phyloP scores from a whole-genome alignment of 768 basidiomycete genomes.

The Dioszegia hungarica region DNA sequence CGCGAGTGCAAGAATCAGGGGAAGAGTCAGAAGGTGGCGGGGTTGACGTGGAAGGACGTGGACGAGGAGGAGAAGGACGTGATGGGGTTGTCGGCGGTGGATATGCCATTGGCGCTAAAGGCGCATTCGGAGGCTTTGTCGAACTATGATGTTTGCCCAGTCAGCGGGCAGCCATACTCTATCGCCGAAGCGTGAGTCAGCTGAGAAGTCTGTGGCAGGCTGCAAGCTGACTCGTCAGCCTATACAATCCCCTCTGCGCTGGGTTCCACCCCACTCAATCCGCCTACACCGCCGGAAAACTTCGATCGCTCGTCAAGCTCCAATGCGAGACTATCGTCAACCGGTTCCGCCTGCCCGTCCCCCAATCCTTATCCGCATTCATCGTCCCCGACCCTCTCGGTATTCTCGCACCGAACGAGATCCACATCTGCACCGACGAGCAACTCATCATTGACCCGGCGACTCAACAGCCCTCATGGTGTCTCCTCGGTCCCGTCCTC shows the following conservation, averaged over 20 bases:
- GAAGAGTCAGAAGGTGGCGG: conserved; percentile 18
- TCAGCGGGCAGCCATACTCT: conserved; percentile 26
- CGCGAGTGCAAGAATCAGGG: conserved; percentile 13
- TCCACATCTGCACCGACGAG: conserved; percentile 23
- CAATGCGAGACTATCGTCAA: conserved; percentile 12
- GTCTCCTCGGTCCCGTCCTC: conserved; percentile 25
- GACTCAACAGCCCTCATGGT: conserved; percentile 16
- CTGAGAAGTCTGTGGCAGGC: not conserved
- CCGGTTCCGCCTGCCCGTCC: conserved; percentile 25
- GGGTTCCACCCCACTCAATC: conserved; percentile 27
- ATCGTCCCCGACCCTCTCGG: conserved; percentile 31
- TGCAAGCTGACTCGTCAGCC: conserved; percentile 10
- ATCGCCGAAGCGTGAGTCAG: conserved; percentile 33
- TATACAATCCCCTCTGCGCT: conserved; percentile 17
- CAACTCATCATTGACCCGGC: conserved; percentile 18
- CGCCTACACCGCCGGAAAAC: conserved; percentile 18
- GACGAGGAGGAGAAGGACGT: conserved; percentile 7
- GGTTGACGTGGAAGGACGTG: conserved; percentile 10
- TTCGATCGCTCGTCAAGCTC: conserved; percentile 17
- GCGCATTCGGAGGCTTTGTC: not conserved
- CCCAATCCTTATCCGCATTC: conserved; percentile 28
- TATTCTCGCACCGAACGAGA: conserved; percentile 28
- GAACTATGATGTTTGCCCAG: conserved; percentile 18
- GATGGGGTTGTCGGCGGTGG: conserved; percentile 5
- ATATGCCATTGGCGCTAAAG: no score